Evolutionary conservation across 106 monocot genomes (phyloP).

Genomic region (Acorus calamus): DNA sequence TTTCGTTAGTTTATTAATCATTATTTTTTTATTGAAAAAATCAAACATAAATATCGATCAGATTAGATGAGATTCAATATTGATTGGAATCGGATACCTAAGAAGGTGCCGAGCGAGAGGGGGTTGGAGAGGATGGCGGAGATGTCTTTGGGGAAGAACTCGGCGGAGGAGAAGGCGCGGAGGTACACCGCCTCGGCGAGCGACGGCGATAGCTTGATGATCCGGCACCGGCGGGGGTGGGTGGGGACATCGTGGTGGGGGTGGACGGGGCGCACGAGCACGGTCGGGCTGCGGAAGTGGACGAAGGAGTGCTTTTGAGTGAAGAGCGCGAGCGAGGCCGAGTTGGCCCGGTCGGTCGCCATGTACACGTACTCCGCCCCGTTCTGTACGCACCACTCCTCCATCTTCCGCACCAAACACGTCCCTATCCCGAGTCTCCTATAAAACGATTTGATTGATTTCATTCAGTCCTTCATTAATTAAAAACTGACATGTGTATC

Average conservation of each 20-base stretch:
- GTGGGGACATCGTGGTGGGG: constrained; percentile 22
- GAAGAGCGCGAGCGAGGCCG: constrained; percentile 54
- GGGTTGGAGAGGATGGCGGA: constrained; percentile 28
- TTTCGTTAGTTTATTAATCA: too few species aligned
- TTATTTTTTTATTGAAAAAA: too few species aligned
- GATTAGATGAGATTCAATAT: too few species aligned
- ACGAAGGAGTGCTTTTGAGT: constrained; percentile 31
- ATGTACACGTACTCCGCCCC: constrained; percentile 63
- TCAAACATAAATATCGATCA: too few species aligned
- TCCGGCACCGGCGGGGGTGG: neutral
- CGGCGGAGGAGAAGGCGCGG: constrained; percentile 19
- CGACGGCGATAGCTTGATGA: constrained; percentile 33
- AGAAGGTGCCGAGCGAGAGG: constrained; percentile 38
- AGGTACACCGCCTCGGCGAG: constrained; percentile 28
- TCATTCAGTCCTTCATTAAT: too few species aligned
- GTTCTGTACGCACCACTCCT: constrained; percentile 30
- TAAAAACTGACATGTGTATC: too few species aligned
- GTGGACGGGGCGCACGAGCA: constrained; percentile 62
- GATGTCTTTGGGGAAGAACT: constrained; percentile 52
- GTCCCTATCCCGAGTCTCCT: constrained; percentile 48
- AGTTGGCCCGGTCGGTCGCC: constrained; percentile 48
- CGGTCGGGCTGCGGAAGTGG: constrained; percentile 31
- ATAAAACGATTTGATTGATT: neutral
- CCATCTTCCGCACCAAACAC: constrained; percentile 26
- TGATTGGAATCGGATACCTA: constrained; percentile 15